Base-by-base conservation (phyloP, 2,329 filamentous ascomycete species). In the Fulvia fulva region DNA sequence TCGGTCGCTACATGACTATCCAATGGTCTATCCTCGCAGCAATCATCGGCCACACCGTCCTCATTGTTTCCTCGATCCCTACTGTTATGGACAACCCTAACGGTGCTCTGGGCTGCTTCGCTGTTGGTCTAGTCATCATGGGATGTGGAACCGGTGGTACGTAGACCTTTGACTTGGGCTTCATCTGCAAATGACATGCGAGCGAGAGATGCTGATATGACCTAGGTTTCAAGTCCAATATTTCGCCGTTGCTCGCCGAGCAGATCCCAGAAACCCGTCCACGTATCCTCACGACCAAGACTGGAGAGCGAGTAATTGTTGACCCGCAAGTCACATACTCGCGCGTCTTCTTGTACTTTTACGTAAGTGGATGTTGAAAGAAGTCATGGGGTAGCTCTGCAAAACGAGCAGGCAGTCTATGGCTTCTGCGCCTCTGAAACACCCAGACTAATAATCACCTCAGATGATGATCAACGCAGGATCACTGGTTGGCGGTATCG, bases 181-280 rank as follows among this genome's bases (percentile, higher is more conserved):
- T n/a, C n/a, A n/a, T n/a, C n/a, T n/a, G n/a, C n/a, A n/a, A n/a
- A n/a, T n/a, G n/a, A n/a, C n/a, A n/a, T n/a, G n/a, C n/a, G n/a
- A n/a, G n/a, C n/a, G n/a, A n/a, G n/a, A n/a, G n/a, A n/a, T n/a
- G n/a, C n/a, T n/a, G n/a, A n/a, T n/a, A n/a, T n/a, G n/a, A n/a
- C n/a, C n/a, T n/a, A n/a, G n/a, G 45, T 14, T 91, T 92, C 82
- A 92, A 92, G 28, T 83, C 87, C 64, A 92, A 91, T 69, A 87
- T 92, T 51, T 76, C 76, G 11, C 78, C 78, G 5, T 63, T 80
- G 25, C 76, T 80, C 53, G 78, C 77, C 5, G 78, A 80, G 64
- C 78, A 80, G 65, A 74, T 78, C 37, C 70, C 68, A 11, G 70
- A 73, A 16, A 76, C 70, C 7, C 73, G 69, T 8, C 72, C 74